phyloP scores from a whole-genome alignment of 2,329 filamentous ascomycete species.

The Aspergillus sp. region DNA sequence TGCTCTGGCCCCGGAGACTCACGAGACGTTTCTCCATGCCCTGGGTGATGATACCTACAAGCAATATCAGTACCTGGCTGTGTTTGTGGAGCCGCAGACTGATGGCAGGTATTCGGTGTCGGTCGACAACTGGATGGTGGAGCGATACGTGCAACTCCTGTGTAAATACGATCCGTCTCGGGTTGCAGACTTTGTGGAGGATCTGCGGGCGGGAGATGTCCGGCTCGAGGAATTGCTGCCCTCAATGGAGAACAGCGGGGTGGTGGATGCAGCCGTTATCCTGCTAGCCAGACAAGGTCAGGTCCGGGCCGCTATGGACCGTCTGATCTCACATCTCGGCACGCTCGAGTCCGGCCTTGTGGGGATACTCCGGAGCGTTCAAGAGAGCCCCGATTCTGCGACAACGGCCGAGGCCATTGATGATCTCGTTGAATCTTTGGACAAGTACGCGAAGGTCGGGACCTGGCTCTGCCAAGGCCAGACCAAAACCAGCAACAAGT shows the following conservation, averaged over 20 bases:
- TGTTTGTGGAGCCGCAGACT: conserved; percentile 59
- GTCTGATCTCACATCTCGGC: conserved; percentile 69
- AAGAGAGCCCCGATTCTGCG: conserved; percentile 47
- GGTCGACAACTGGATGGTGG: conserved; percentile 55
- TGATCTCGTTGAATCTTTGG: conserved; percentile 65
- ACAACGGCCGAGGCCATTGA: conserved; percentile 58
- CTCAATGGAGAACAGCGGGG: conserved; percentile 77
- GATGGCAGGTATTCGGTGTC: conserved; percentile 20
- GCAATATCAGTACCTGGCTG: conserved; percentile 68
- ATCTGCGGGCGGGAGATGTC: conserved; percentile 67
- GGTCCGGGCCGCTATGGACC: conserved; percentile 70
- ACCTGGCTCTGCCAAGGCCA: conserved; percentile 93
- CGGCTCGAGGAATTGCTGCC: conserved; percentile 72
- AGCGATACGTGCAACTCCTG: conserved; percentile 83
- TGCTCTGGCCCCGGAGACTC: conserved; percentile 52
- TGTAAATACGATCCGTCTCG: conserved; percentile 73
- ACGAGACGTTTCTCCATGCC: conserved; percentile 55
- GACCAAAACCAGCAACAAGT: conserved; percentile 49
- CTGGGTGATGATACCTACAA: conserved; percentile 52
- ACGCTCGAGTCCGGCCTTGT: conserved; percentile 70
- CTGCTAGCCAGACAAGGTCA: conserved; percentile 84
- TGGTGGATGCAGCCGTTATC: conserved; percentile 85
- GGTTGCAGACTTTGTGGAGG: conserved; percentile 74
- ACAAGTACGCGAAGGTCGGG: conserved; percentile 86
- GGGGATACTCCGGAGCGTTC: conserved; percentile 58